Conservation (phyloP, 2,329 filamentous ascomycete genomes). For the Aureobasidium sp. region DNA sequence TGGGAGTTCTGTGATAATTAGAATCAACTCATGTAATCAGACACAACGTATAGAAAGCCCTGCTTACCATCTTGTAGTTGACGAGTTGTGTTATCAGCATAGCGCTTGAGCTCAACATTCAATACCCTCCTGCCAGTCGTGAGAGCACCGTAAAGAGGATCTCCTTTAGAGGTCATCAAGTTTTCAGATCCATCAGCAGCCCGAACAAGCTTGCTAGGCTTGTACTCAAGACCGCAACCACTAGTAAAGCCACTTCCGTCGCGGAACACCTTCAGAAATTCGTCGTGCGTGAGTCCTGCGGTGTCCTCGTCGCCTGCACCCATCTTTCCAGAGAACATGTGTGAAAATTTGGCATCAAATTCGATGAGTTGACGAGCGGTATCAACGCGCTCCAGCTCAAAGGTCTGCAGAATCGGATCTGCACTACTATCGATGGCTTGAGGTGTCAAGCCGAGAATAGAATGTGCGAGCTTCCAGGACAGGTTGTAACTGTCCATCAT, state of each 20-base stretch:
- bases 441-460: constrained; percentile 16
- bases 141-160: constrained; percentile 23
- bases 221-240: constrained; percentile 34
- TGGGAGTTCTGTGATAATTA: constrained; percentile 18
- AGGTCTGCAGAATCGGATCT: constrained; percentile 41
- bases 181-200: constrained; percentile 15
- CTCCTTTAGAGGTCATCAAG: neutral
- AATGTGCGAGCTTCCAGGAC: constrained; percentile 48
- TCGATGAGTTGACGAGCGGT: constrained; percentile 60
- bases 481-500: constrained; percentile 61
- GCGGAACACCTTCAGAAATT: constrained; percentile 36
- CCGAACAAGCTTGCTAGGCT: constrained; percentile 7
- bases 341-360: constrained; percentile 44
- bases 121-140: constrained; percentile 23
- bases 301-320: constrained; percentile 7
- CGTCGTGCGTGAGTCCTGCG: constrained; percentile 21
- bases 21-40: neutral
- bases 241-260: constrained; percentile 54
- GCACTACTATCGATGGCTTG: constrained; percentile 16
- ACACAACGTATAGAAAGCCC: neutral
- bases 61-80: constrained; percentile 25
- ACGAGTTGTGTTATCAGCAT: constrained; percentile 24
- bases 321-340: constrained; percentile 38
- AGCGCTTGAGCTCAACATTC: constrained; percentile 23
- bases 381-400: constrained; percentile 47